These are phyloP conservation scores for Penicillium daleae DNA, from an alignment of 495 filamentous ascomycete genomes.

Conservation along the genomic window DNA sequence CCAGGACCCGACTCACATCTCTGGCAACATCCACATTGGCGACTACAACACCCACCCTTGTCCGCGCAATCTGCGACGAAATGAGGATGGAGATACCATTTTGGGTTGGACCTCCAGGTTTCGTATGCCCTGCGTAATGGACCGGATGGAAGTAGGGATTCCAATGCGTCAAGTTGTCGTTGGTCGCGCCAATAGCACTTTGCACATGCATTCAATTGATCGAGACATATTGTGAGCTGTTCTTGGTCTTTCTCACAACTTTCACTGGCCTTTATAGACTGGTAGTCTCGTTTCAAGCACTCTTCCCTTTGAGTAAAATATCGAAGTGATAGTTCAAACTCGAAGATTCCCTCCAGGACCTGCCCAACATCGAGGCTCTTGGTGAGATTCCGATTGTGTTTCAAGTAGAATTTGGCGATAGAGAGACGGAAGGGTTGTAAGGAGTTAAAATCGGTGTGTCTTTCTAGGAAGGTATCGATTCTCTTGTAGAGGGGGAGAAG, in stretches of 20 bases:
- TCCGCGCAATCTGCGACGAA: not conserved
- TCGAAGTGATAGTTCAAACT: not conserved
- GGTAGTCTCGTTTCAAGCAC: not conserved
- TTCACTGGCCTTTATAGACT: not conserved
- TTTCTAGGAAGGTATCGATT: not conserved
- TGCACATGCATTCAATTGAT: not conserved
- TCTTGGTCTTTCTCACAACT: not conserved
- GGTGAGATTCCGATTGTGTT: not conserved
- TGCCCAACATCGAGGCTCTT: not conserved
- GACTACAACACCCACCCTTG: not conserved
- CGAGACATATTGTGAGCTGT: not conserved
- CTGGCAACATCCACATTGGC: not conserved
- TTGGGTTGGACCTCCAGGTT: not conserved
- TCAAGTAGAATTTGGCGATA: not conserved
- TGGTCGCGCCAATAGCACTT: not conserved
- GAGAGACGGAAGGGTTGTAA: not conserved
- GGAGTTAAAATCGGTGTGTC: not conserved
- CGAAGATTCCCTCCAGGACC: not conserved
- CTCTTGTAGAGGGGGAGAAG: not conserved
- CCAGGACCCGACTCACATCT: not conserved
- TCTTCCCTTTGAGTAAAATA: not conserved
- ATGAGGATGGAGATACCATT: not conserved
- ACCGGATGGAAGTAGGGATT: not conserved
- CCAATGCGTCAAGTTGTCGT: not conserved
- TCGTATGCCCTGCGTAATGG: not conserved